Evolutionary conservation across 176 grass and related monocot genomes (phyloP).

Genomic region (Tuctoria greenei): DNA sequence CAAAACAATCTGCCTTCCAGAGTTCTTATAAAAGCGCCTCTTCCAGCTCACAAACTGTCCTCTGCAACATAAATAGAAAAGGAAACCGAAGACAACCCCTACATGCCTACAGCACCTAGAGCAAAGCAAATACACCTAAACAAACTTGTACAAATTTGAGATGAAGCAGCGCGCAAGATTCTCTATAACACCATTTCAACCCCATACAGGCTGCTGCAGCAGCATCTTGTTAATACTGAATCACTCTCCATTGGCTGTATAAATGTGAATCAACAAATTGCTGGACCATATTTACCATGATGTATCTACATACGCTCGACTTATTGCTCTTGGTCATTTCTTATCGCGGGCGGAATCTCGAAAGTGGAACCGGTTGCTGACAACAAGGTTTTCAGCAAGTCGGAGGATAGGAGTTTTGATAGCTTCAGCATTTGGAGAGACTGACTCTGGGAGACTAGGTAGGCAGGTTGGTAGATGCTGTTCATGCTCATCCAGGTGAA

Average conservation of each 20-base stretch:
- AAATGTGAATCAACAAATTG: constrained; percentile 75
- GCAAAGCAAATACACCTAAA: constrained; percentile 34
- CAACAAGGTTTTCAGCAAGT: constrained; percentile 75
- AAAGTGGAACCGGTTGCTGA: constrained; percentile 70
- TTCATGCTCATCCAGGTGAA: constrained; percentile 36
- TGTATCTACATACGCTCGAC: constrained; percentile 82
- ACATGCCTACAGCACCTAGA: constrained; percentile 46
- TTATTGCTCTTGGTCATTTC: constrained; percentile 46
- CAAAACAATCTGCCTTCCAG: constrained; percentile 52
- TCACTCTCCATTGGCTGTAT: constrained; percentile 42
- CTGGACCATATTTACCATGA: constrained; percentile 83
- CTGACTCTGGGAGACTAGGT: constrained; percentile 68
- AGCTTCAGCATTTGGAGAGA: constrained; percentile 62
- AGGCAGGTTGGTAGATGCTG: constrained; percentile 69
- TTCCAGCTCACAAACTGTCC: constrained; percentile 47
- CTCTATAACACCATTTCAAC: constrained; percentile 23
- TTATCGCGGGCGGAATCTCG: constrained; percentile 32
- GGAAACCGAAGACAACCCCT: constrained; percentile 31
- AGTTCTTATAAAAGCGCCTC: constrained; percentile 58
- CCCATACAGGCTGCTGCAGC: background rate
- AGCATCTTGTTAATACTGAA: constrained; percentile 20
- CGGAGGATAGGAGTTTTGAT: constrained; percentile 58
- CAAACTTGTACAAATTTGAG: constrained; percentile 49
- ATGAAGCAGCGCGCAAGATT: constrained; percentile 38
- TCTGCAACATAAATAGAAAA: constrained; percentile 20